Percentiles rank a stretch among this genome's conserved stretches.
phyloP scores from a whole-genome alignment of 129 eudicot species.

The Erigeron canadensis region DNA sequence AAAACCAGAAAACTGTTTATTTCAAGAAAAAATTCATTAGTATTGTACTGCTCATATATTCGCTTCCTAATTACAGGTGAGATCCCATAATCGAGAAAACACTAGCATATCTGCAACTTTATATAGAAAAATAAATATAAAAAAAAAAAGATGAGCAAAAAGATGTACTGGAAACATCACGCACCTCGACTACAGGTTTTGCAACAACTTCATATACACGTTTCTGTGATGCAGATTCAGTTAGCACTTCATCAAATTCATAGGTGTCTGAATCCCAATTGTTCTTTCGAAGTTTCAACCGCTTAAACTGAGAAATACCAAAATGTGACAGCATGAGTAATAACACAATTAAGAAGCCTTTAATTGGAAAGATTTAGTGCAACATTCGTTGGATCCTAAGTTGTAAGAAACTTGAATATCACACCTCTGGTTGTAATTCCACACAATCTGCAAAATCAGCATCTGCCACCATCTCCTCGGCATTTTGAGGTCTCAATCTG shows the following conservation, averaged over 20 bases:
- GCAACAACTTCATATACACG: conserved; percentile 99
- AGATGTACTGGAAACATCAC: conserved; percentile 7
- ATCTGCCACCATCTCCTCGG: conserved; percentile 90
- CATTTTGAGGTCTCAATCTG: conserved; percentile 94
- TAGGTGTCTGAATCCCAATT: conserved; percentile 99
- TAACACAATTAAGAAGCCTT: conserved; percentile 7
- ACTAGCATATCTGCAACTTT: conserved; percentile 5
- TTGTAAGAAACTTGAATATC: conserved; percentile 16
- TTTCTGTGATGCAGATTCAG: conserved; percentile 96
- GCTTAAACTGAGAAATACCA: conserved; percentile 62
- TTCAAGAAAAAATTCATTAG: background rate
- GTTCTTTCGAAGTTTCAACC: conserved; percentile 93
- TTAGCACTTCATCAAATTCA: conserved; percentile 96
- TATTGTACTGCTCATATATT: background rate
- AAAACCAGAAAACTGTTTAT: background rate
- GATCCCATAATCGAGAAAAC: conserved; percentile 10
- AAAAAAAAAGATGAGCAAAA: background rate
- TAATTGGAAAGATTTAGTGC: background rate
- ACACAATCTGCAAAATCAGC: conserved; percentile 99
- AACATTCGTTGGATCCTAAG: conserved; percentile 10
- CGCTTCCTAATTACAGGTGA: conserved; percentile 1
- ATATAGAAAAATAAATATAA: background rate
- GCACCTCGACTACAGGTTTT: conserved; percentile 98
- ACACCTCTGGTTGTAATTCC: conserved; percentile 97
- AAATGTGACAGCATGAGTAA: conserved; percentile 8